Conservation (phyloP, 805 yeast species). For the Candida golubevii region DNA sequence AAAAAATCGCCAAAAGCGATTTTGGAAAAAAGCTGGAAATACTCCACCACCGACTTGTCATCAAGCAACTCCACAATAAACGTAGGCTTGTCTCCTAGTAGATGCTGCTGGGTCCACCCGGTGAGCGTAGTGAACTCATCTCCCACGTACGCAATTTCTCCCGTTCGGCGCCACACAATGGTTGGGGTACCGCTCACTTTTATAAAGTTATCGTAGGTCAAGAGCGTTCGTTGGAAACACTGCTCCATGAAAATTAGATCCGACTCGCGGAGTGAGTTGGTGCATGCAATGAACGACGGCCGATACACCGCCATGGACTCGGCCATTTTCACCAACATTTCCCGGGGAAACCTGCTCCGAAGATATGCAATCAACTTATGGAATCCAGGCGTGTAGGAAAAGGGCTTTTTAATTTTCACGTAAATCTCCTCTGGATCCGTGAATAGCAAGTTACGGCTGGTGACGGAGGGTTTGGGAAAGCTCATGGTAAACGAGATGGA, state of each 20-base stretch:
- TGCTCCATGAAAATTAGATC: slow-evolving; percentile 95
- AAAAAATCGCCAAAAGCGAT: slow-evolving; percentile 88
- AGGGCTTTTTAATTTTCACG: slow-evolving; percentile 68
- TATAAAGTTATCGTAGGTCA: slow-evolving; percentile 85
- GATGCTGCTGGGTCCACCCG: slow-evolving; percentile 77
- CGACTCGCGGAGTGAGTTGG: slow-evolving; percentile 81
- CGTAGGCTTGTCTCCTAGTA: slow-evolving; percentile 57
- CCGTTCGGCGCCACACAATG: slow-evolving; percentile 91
- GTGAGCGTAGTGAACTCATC: slow-evolving; percentile 87
- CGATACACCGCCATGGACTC: slow-evolving; percentile 85
- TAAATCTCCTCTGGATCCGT: slow-evolving; percentile 78
- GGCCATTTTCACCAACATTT: slow-evolving; percentile 75
- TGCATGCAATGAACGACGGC: slow-evolving; percentile 90
- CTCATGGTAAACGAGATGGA: slow-evolving; percentile 47
- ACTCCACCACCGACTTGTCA: slow-evolving; percentile 79
- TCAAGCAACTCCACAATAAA: slow-evolving; percentile 83
- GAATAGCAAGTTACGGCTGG: slow-evolving; percentile 18
- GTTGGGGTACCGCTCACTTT: slow-evolving; percentile 90
- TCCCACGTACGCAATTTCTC: slow-evolving; percentile 93
- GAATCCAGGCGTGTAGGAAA: slow-evolving; percentile 86
- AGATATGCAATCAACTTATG: slow-evolving; percentile 76
- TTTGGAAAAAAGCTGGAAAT: slow-evolving; percentile 77
- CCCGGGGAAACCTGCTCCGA: slow-evolving; percentile 62
- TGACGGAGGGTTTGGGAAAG: slow-evolving; percentile 16
- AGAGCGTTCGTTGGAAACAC: slow-evolving; percentile 85